Percentiles rank a stretch among this genome's conserved stretches.
These are phyloP conservation scores for Fusarium cicatricum DNA, from an alignment of 2,329 filamentous ascomycete genomes.

Conservation along the genomic window DNA sequence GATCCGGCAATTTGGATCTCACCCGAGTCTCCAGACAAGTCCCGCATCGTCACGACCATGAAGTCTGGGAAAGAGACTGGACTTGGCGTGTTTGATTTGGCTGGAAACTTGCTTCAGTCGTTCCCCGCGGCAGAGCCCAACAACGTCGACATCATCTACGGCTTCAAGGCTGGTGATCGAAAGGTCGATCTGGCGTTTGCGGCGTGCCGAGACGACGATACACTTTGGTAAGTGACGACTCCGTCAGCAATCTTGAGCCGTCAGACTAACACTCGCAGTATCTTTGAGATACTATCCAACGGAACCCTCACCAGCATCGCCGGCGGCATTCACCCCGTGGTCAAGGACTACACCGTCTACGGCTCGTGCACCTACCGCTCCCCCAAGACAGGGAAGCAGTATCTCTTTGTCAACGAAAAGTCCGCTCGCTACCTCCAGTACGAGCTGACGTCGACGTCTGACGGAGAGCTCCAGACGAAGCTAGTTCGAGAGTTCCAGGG, in stretches of 20 bases:
- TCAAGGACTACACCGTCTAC: conserved; percentile 57
- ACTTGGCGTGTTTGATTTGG: conserved; percentile 58
- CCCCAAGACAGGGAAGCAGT: conserved; percentile 55
- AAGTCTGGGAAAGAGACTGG: conserved; percentile 60
- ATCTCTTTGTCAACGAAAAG: conserved; percentile 64
- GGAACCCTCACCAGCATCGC: conserved; percentile 54
- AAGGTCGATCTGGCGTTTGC: conserved; percentile 59
- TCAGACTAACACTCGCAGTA: conserved; percentile 43
- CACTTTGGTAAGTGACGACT: conserved; percentile 55
- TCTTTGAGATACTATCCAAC: conserved; percentile 58
- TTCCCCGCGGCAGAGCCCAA: conserved; percentile 58
- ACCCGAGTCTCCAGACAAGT: conserved; percentile 49
- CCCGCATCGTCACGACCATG: conserved; percentile 60
- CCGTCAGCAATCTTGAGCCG: rapidly evolving
- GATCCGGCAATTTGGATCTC: conserved; percentile 60
- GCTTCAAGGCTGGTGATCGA: conserved; percentile 53
- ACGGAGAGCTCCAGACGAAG: conserved; percentile 53
- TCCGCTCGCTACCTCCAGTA: conserved; percentile 63
- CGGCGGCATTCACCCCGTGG: conserved; percentile 57
- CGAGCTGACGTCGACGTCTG: conserved; percentile 52
- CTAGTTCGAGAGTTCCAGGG: conserved; percentile 61
- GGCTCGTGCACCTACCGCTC: conserved; percentile 63
- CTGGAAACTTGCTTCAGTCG: conserved; percentile 56
- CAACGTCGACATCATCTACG: conserved; percentile 63
- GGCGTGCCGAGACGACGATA: conserved; percentile 60